A percentile compares a stretch with the other conserved stretches of the same genome.
These are phyloP conservation scores for Hysterium pulicare DNA, from an alignment of 2,329 filamentous ascomycete genomes.

Conservation along the genomic window DNA sequence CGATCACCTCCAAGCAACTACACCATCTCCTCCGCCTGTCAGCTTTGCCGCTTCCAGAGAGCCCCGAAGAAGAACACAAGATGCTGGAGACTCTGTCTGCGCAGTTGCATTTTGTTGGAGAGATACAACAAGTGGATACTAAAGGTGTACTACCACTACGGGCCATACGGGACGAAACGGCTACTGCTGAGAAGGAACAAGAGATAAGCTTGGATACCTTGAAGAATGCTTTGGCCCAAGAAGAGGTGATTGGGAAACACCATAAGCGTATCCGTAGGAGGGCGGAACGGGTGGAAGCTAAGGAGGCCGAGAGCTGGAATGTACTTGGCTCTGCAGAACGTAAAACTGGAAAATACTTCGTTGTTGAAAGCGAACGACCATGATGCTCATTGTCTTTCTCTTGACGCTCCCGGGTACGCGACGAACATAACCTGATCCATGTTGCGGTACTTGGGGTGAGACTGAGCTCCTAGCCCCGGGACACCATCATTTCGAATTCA, in stretches of 20 bases:
- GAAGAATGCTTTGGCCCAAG: slow-evolving; percentile 54
- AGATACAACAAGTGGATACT: slow-evolving; percentile 78
- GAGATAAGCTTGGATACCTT: slow-evolving; percentile 60
- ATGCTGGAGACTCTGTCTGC: slow-evolving; percentile 74
- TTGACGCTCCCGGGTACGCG: too few species aligned
- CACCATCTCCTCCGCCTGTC: slow-evolving; percentile 85
- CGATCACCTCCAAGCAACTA: slow-evolving; percentile 65
- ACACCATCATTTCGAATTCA: too few species aligned
- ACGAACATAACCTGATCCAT: too few species aligned
- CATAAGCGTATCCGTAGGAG: slow-evolving; percentile 49
- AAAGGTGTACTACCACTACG: slow-evolving; percentile 68
- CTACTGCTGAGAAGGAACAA: slow-evolving; percentile 51
- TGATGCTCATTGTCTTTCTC: slow-evolving; percentile 2
- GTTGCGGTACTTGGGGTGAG: too few species aligned
- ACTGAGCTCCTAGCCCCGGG: too few species aligned
- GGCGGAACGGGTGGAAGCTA: slow-evolving; percentile 39
- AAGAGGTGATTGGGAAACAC: slow-evolving; percentile 58
- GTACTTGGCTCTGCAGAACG: slow-evolving; percentile 63
- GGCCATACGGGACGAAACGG: slow-evolving; percentile 78
- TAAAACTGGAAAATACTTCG: slow-evolving; percentile 70
- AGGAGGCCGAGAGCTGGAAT: slow-evolving; percentile 64
- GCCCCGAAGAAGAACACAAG: slow-evolving; percentile 58
- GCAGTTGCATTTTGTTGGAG: slow-evolving; percentile 87
- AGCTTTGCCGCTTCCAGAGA: slow-evolving; percentile 71
- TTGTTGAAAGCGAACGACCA: slow-evolving; percentile 62